Base-by-base conservation (phyloP, 805 yeast species). In the Priceomyces melissophilus region DNA sequence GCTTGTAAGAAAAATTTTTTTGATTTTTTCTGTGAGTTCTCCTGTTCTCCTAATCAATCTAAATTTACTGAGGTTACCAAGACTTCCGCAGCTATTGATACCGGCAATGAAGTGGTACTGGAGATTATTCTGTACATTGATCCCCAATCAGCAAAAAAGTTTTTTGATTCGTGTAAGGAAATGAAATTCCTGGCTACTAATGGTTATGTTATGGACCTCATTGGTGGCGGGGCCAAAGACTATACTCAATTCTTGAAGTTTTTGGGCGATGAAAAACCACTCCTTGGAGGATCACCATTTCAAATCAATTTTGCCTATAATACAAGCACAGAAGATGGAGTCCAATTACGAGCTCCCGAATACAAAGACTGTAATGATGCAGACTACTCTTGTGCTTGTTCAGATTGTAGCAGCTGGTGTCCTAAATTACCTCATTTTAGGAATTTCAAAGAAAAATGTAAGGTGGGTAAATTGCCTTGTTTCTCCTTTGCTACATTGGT, bases 191-290 rank as follows among this genome's bases (percentile, higher is more conserved):
- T 91, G 3, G 96, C 96, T 6, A 89, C 97, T 2, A 91, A 90
- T 61, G 96, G 97, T 2, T 87, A 76, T 53, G 98, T 96, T 8
- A 89, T 91, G 97, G 98, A 91, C 57, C 71, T 91, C 31, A 82
- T 91, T 32, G 99, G 99, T 6, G 99, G 99, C n/a, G 98, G 98
- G 1, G 97, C 98, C 2, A 75, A 71, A 40, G 78, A 81, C 51
- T 86, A 79, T 59, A 52, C 69, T 26, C 79, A 79, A 40, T 91
- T 91, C 57, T 67, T 91, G 49, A 85, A 89, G 63, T 93, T 91
- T 55, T 63, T 93, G 38, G 98, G 98, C 10, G 98, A 91, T 58
- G 95, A 88, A 52, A 90, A 91, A 60, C 98, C 98, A 0, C 50
- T 87, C 52, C 69, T 91, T 3, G 97, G 98, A 1, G 99, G 99